These are phyloP conservation scores for Aspergillus sp. DNA, from an alignment of 2,329 filamentous ascomycete species.

Conservation along the genomic window DNA sequence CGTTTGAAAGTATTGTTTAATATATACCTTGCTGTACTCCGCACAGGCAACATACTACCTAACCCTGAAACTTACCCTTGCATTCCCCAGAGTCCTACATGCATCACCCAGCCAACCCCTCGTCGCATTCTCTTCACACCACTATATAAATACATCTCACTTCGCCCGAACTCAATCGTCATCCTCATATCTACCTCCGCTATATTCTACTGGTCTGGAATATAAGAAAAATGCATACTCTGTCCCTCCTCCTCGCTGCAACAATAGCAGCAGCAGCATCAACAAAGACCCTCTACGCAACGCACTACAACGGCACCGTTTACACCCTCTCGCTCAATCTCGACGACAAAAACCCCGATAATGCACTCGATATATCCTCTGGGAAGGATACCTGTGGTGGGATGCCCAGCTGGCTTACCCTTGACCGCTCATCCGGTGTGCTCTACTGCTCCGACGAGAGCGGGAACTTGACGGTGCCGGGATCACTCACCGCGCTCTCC, in stretches of 20 bases:
- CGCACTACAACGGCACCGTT: slow-evolving; percentile 33
- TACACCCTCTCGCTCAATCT: slow-evolving; percentile 24
- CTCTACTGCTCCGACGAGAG: slow-evolving; percentile 33
- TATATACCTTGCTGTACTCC: no score
- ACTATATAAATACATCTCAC: neutral
- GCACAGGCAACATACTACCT: no score
- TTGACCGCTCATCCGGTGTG: slow-evolving; percentile 17
- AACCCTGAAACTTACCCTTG: no score
- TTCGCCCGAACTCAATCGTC: neutral
- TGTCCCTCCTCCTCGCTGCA: slow-evolving; percentile 3
- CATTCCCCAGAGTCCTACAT: no score
- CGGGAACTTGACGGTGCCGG: slow-evolving; percentile 19
- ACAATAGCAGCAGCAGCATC: slow-evolving; percentile 2
- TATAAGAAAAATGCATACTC: neutral
- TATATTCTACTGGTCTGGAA: neutral
- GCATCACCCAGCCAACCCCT: no score
- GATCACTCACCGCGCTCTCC: slow-evolving; percentile 23
- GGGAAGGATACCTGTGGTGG: slow-evolving; percentile 23
- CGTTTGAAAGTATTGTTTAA: no score
- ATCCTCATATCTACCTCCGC: neutral
- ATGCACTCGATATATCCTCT: slow-evolving; percentile 3
- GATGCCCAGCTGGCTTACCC: slow-evolving; percentile 33
- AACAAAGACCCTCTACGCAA: slow-evolving; percentile 24
- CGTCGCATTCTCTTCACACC: neutral
- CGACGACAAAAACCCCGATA: slow-evolving; percentile 12